Evolutionary conservation across 306 rosid genomes (phyloP).

Genomic region (Quercus cerris): DNA sequence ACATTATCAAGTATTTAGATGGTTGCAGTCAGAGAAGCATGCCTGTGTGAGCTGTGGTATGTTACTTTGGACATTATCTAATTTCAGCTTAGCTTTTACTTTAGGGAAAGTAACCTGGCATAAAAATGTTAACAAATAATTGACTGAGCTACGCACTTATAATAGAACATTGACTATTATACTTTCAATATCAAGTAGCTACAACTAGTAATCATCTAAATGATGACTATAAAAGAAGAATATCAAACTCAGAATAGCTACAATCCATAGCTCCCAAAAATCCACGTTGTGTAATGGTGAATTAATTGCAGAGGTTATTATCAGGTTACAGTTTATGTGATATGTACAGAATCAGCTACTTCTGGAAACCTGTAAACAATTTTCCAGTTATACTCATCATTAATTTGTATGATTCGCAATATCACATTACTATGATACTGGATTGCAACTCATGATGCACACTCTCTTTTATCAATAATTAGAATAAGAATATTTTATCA

Average conservation of each 20-base stretch:
- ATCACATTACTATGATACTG: background rate
- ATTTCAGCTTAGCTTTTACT: conserved; percentile 71
- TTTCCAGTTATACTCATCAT: background rate
- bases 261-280: background rate
- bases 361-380: background rate
- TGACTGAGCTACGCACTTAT: conserved; percentile 4
- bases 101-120: conserved; percentile 76
- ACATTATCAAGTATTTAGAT: conserved; percentile 17
- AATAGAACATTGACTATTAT: background rate
- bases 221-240: background rate
- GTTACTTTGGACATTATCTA: conserved; percentile 51
- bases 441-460: background rate
- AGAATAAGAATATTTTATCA: background rate
- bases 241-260: background rate
- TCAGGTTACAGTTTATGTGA: background rate
- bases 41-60: conserved; percentile 85
- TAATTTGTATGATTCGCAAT: background rate
- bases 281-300: background rate
- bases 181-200: background rate
- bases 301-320: background rate
- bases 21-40: conserved; percentile 15
- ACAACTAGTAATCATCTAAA: background rate
- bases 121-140: background rate
- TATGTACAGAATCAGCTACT: background rate
- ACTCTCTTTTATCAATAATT: background rate